phyloP scores from a whole-genome alignment of 2,329 filamentous ascomycete genomes.

The Periconia sp. region DNA sequence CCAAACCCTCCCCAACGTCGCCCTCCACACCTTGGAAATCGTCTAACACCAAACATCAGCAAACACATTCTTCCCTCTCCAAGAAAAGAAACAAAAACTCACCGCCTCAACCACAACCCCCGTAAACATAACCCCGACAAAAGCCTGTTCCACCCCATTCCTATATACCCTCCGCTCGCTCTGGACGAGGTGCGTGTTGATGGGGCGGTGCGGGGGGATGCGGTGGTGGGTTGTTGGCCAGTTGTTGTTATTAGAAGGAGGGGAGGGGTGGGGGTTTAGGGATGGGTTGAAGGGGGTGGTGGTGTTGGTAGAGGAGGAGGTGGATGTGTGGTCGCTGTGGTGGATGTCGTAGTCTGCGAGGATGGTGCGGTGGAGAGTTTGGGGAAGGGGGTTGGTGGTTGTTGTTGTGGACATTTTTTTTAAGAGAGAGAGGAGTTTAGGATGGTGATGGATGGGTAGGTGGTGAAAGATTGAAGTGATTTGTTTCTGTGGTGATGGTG shows the following conservation, averaged over 20 bases:
- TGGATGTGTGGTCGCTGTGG: slow-evolving; percentile 33
- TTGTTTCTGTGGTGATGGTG: too few relatives aligned
- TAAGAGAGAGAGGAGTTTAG: slow-evolving; percentile 2
- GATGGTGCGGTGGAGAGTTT: slow-evolving; percentile 36
- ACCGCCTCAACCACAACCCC: slow-evolving; percentile 50
- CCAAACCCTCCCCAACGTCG: slow-evolving; percentile 53
- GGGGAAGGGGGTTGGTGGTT: slow-evolving; percentile 43
- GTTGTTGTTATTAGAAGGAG: slow-evolving; percentile 19
- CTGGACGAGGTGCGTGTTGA: slow-evolving; percentile 48
- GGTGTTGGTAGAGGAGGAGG: too few relatives aligned
- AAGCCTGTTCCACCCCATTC: slow-evolving; percentile 49
- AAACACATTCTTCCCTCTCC: not conserved
- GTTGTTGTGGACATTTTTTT: slow-evolving; percentile 49
- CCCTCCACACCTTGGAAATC: slow-evolving; percentile 52
- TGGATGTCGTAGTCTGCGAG: slow-evolving; percentile 53
- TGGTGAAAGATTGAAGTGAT: too few relatives aligned
- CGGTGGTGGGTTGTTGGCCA: slow-evolving; percentile 54
- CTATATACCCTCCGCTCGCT: slow-evolving; percentile 47
- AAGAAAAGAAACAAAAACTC: slow-evolving; percentile 16
- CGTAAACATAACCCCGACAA: slow-evolving; percentile 55
- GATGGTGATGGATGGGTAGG: not conserved
- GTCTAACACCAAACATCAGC: slow-evolving; percentile 29
- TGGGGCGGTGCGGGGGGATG: slow-evolving; percentile 51
- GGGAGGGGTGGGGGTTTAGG: slow-evolving; percentile 31
- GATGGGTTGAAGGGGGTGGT: slow-evolving; percentile 25